Base-by-base conservation (phyloP, 495 filamentous ascomycete species). In the Penicillium bialowiezense region DNA sequence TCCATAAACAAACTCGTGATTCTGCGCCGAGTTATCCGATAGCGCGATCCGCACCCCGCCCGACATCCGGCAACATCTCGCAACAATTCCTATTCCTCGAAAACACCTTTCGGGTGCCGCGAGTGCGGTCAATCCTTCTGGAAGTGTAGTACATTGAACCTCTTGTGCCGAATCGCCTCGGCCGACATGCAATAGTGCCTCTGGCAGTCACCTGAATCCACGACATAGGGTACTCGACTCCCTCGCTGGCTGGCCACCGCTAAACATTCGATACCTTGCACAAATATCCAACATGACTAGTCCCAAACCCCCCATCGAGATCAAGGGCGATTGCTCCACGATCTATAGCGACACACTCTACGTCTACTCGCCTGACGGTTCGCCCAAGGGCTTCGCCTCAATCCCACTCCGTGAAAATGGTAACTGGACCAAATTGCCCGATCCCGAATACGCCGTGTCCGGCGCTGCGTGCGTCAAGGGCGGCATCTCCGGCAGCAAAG, bases 261-360 rank as follows among this genome's bases (percentile, higher is more conserved):
- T 60, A 50, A 56, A 68, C 61, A 64, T 64, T 68, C 64, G 63
- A 62, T 56, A 64, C 62, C 55, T 3, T 31, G 15, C n/a, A 5
- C 17, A 19, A 39, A 48, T 56, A 40, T 55, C 50, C 63, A 59
- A 52, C 17, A 90, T 90, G 87, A 54, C 74, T 45, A 71, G 83
- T 29, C 87, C 87, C 44, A 51, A 77, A 57, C 91, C 91, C 47
- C 73, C 74, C 10, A 71, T 81, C 51, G 63, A 79, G 52, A 71
- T 96, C 54, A 77, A 79, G 56, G 83, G 86, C 69, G 81, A 86
- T 57, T 98, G 93, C 69, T 93, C 90, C 13, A 81, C 85, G 48
- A 78, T 98, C 44, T 74, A 88, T 68, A 76, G 91, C 63, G 83
- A 88, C 66, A 93, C 86, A 14, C 81, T 98, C 13, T 98, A 96